These are phyloP conservation scores for Podaxis mareebaensis DNA, from an alignment of 768 basidiomycete species.

Conservation along the genomic window DNA sequence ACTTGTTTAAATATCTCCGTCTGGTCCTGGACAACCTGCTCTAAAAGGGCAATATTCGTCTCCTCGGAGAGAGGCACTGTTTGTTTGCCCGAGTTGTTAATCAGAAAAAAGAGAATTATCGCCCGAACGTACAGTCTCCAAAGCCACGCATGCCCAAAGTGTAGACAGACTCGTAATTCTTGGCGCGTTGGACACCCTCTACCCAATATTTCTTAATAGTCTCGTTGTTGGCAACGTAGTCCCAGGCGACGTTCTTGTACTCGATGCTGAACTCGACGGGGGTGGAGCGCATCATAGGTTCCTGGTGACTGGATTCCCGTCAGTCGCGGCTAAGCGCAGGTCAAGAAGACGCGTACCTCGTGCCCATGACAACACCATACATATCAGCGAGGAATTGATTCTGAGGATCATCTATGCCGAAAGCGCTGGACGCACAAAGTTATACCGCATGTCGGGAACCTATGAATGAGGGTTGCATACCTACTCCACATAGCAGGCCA, in stretches of 20 bases:
- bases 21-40: constrained; percentile 61
- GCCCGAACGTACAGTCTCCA: constrained; percentile 43
- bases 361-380: constrained; percentile 73
- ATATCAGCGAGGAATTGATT: constrained; percentile 65
- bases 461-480: constrained; percentile 22
- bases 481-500: constrained; percentile 62
- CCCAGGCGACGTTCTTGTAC: constrained; percentile 54
- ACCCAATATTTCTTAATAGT: constrained; percentile 64
- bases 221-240: constrained; percentile 55
- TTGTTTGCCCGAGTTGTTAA: background rate
- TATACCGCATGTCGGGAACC: background rate
- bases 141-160: constrained; percentile 73
- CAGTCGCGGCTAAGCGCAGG: background rate
- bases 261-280: constrained; percentile 60
- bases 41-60: constrained; percentile 50
- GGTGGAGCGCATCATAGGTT: constrained; percentile 74
- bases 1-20: constrained; percentile 56
- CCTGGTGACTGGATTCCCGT: constrained; percentile 51
- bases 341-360: constrained; percentile 37
- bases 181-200: constrained; percentile 57
- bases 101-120: background rate
- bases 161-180: constrained; percentile 60
- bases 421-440: constrained; percentile 36
- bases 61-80: constrained; percentile 53
- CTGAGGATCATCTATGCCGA: constrained; percentile 56